These are phyloP conservation scores for Crucibulum laeve DNA, from an alignment of 768 basidiomycete genomes.

Conservation along the genomic window DNA sequence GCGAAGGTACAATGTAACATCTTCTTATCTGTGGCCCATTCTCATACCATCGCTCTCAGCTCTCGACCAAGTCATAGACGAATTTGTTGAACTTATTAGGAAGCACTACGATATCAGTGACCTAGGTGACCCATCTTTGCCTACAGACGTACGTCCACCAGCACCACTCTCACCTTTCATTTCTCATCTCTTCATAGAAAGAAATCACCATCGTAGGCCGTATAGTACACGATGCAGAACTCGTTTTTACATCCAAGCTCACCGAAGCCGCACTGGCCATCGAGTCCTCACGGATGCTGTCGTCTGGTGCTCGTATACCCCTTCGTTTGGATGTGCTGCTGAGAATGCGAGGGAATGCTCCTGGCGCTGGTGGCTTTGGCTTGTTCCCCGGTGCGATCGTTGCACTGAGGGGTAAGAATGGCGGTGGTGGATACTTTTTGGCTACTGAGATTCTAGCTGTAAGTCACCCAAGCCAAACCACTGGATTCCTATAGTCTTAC, in stretches of 20 bases:
- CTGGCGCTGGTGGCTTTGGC: conserved; percentile 62
- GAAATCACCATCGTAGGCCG: conserved; percentile 70
- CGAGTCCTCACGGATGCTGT: conserved; percentile 80
- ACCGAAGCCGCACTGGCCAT: conserved; percentile 71
- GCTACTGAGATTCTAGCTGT: conserved; percentile 82
- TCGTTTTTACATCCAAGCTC: conserved; percentile 54
- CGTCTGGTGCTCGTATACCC: conserved; percentile 59
- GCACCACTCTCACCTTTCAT: conserved; percentile 2
- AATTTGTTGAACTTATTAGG: conserved; percentile 71
- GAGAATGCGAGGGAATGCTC: conserved; percentile 58
- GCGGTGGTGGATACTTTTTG: conserved; percentile 83
- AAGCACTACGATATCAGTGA: conserved; percentile 70
- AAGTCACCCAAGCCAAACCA: conserved; percentile 19
- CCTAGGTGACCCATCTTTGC: conserved; percentile 63
- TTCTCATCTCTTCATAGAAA: conserved; percentile 35
- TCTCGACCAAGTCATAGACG: conserved; percentile 86
- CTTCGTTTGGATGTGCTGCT: conserved; percentile 66
- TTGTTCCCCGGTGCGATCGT: conserved; percentile 89
- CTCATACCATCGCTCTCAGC: conserved; percentile 30
- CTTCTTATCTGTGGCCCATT: conserved; percentile 2
- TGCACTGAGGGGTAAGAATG: conserved; percentile 84
- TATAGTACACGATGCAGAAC: conserved; percentile 66
- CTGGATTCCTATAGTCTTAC: neutral
- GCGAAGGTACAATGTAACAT: conserved; percentile 53
- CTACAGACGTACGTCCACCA: conserved; percentile 33